phyloP scores from a whole-genome alignment of 2,329 filamentous ascomycete genomes.

The Pestalotiopsis sp. region DNA sequence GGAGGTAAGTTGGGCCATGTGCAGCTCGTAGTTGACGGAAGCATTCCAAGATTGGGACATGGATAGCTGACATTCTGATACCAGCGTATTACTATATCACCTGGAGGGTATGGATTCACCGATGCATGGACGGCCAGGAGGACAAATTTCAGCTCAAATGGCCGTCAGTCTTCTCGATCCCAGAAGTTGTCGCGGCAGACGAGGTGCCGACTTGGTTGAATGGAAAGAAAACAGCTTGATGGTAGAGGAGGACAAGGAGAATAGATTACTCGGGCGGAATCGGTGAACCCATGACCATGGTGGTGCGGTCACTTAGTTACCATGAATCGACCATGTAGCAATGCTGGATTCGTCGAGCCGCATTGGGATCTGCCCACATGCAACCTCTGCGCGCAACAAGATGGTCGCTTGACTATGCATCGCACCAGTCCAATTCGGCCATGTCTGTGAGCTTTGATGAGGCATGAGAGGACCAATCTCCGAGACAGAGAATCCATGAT shows the following conservation, averaged over 20 bases:
- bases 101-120: slow-evolving; percentile 82
- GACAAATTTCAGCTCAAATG: slow-evolving; percentile 73
- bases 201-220: slow-evolving; percentile 13
- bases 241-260: background rate
- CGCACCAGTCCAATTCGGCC: no score
- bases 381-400: no score
- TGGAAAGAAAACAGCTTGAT: slow-evolving; percentile 7
- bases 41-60: background rate
- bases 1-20: slow-evolving; percentile 41
- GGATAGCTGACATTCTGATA: background rate
- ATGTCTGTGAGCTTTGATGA: no score
- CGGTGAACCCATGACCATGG: no score
- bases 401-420: no score
- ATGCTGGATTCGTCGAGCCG: no score
- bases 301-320: no score
- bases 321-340: no score
- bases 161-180: slow-evolving; percentile 62
- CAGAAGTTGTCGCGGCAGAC: slow-evolving; percentile 45
- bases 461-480: no score
- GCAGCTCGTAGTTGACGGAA: background rate
- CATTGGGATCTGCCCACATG: no score
- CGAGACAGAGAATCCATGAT: no score
- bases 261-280: background rate
- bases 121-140: slow-evolving; percentile 73
- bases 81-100: slow-evolving; percentile 79